Evolutionary conservation across 768 basidiomycete genomes (phyloP).

Genomic region (Naganishia onofrii): DNA sequence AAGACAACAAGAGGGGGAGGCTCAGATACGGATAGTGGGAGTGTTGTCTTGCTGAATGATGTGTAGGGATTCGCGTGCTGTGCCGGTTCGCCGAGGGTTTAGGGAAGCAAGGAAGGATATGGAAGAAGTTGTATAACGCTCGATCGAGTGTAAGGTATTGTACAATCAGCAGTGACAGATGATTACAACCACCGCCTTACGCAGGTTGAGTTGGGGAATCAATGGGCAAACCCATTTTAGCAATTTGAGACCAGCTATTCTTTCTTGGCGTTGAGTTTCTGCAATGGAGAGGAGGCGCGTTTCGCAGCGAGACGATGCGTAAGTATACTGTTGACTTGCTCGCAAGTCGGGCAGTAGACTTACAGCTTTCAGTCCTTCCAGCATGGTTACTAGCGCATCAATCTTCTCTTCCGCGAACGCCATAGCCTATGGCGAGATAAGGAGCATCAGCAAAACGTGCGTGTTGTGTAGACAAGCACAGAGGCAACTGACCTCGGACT

Average conservation of each 20-base stretch:
- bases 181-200: no score
- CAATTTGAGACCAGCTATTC: neutral
- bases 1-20: no score
- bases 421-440: neutral
- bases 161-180: no score
- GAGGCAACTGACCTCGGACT: neutral
- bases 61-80: constrained; percentile 1
- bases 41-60: constrained; percentile 10
- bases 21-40: neutral
- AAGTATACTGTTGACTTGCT: neutral
- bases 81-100: no score
- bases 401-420: constrained; percentile 21
- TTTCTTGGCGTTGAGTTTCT: neutral
- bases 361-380: constrained; percentile 8
- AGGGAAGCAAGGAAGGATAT: no score
- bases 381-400: neutral
- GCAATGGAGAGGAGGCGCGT: neutral
- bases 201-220: neutral
- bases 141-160: no score
- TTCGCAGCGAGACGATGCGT: neutral
- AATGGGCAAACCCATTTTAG: neutral
- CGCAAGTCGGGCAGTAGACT: neutral
- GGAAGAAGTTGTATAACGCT: no score
- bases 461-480: no score
- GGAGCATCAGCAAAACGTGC: neutral